Base-by-base conservation (phyloP, 2,329 filamentous ascomycete species). In the Colletotrichum sp. region DNA sequence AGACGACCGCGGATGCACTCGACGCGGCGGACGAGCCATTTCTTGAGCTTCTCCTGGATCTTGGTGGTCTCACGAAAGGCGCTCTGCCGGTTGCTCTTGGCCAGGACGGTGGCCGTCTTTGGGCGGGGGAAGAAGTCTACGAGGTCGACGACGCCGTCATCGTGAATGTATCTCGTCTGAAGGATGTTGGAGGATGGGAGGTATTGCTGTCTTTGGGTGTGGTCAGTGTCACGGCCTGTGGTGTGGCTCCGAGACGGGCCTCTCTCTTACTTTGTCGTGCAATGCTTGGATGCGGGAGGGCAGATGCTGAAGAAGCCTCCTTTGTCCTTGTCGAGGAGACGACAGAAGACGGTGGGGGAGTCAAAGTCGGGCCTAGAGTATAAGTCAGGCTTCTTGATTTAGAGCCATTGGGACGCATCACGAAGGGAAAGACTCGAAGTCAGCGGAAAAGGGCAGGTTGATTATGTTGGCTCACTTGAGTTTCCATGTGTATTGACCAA, bases 91-190 rank as follows among this genome's bases (percentile, higher is more conserved):
- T 84, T 84, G 19, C 22, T 57, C 78, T 87, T 87, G 69, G 86
- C 85, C 22, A 91, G 83, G 32, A 92, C 88, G 55, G 86, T 86
- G 36, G 89, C 88, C 67, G 89, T 91, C 80, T 91, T 92, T 13
- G 93, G 93, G 2, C 94, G 89, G 0, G 94, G 94, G 78, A 96
- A 95, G 85, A 95, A 96, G 82, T 96, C 94, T 19, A 94, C 87
- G 34, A 96, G 82, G 71, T 94, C 93, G 13, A 94, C 90, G 1
- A 95, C 94, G 1, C 94, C 94, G 72, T 94, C 91, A 79, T 96
- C 94, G 78, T 93, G 91, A 78, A 95, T 93, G 82, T 94, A 95
- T n/a, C 94, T 89, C 2, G 94, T 96, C 82, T 95, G 93, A 4
- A 96, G 87, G 75, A 96, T 93, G 80, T 94, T 95, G 64, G 93